Evolutionary conservation across 2,329 filamentous ascomycete species (phyloP).

Genomic region (Pleurostoma richardsiae): DNA sequence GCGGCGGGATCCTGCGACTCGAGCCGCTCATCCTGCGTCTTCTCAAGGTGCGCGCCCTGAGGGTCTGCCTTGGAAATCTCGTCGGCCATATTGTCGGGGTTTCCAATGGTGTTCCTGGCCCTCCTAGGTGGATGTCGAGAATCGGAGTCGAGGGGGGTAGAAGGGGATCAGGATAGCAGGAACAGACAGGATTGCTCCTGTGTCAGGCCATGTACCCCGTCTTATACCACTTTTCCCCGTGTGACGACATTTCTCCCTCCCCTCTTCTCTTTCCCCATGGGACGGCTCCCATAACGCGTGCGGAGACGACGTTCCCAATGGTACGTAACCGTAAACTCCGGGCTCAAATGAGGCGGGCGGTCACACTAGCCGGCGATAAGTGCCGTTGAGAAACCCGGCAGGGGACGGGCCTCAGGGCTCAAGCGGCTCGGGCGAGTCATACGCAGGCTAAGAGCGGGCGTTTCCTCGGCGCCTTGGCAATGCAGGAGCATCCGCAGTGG

Average conservation of each 20-base stretch:
- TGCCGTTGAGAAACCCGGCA: background rate
- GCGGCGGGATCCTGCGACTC: background rate
- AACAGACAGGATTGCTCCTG: background rate
- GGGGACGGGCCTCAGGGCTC: background rate
- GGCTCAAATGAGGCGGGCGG: background rate
- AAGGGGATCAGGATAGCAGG: background rate
- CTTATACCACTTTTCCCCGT: background rate
- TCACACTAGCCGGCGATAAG: background rate
- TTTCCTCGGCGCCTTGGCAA: slow-evolving; percentile 5
- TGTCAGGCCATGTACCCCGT: slow-evolving; percentile 1
- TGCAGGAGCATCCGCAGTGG: background rate
- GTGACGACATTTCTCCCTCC: background rate
- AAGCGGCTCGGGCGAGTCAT: too few relatives aligned
- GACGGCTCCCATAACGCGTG: background rate
- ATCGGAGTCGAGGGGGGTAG: background rate
- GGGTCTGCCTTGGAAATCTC: slow-evolving; percentile 6
- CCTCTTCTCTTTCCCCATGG: background rate
- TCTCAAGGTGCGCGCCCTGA: slow-evolving; percentile 1
- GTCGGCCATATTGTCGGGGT: slow-evolving; percentile 6
- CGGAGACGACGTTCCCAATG: slow-evolving; percentile 1
- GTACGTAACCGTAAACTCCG: background rate
- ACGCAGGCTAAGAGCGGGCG: background rate
- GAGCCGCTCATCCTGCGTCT: slow-evolving; percentile 4
- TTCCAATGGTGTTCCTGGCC: background rate
- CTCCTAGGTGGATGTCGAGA: background rate